Base-by-base conservation (phyloP, 2,329 filamentous ascomycete genomes). In the Ilyonectria sp. region DNA sequence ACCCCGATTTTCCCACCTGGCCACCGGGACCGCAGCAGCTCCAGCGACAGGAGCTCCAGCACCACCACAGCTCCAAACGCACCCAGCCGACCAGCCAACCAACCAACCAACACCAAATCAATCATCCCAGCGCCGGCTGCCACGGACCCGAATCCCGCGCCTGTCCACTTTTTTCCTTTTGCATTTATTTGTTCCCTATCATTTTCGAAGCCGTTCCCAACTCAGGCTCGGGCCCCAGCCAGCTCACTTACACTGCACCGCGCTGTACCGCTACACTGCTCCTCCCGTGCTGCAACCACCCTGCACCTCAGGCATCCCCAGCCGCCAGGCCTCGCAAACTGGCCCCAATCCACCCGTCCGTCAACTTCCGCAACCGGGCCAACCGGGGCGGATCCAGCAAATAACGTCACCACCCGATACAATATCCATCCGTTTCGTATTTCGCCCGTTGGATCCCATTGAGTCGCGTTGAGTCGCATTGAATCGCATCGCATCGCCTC, bases 1-100 rank as follows among this genome's bases (percentile, higher is more conserved):
- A 80, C 80, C 79, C 78, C 77, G 73, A 78, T 81, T 81, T 78
- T 78, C 74, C 78, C 78, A 76, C 68, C 71, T 74, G 71, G 71
- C 71, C 74, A 71, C 68, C 71, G 63, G 69, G 72, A 74, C 69
- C 72, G 71, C 73, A 71, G 67, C 68, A 71, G 61, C 65, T 54
- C 60, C 62, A 68, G 66, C 66, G 13, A 19, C 54, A 62, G 68
- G 68, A 72, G 71, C 61, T 65, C 70, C 66, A 65, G 61, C 62
- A 71, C 50, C 70, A 75, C 56, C 71, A 35, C 50, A 69, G 71
- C 69, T 56, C 55, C 50, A 40, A 63, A 58, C 53, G 62, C 57
- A 60, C 69, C 71, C 46, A 65, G 58, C 46, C 44, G 46, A 15
- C 35, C 26, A 50, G 31, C 49, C 29, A 54, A 15, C 40, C 50